A percentile compares a stretch with the other conserved stretches of the same genome.
These are phyloP conservation scores for Thermothelomyces thermophilus DNA, from an alignment of 2,329 filamentous ascomycete genomes.

Conservation along the genomic window DNA sequence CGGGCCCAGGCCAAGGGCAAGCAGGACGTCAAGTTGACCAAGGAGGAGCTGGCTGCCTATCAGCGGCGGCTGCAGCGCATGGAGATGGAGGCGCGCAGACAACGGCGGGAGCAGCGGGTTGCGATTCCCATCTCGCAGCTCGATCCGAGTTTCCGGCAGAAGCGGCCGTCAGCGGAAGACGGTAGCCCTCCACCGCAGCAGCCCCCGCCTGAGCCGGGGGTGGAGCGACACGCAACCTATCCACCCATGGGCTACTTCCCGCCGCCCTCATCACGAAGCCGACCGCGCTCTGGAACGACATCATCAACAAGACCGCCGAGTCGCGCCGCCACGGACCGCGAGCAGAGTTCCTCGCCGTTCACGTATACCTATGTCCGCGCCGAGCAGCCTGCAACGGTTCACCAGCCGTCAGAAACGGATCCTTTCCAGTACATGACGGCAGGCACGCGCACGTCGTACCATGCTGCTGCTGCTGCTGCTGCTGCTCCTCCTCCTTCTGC, in stretches of 20 bases:
- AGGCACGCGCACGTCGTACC: constrained; percentile 34
- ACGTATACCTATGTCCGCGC: constrained; percentile 40
- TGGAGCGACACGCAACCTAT: constrained; percentile 29
- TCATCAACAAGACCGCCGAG: constrained; percentile 32
- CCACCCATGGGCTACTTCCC: constrained; percentile 49
- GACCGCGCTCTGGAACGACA: constrained; percentile 38
- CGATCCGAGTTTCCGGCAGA: constrained; percentile 35
- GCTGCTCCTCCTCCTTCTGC: too few species aligned
- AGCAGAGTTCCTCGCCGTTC: constrained; percentile 38
- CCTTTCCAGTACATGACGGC: constrained; percentile 49
- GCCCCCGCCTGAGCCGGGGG: constrained; percentile 33
- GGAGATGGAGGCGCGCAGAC: constrained; percentile 35
- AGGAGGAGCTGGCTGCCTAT: constrained; percentile 73
- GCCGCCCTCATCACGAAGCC: constrained; percentile 32
- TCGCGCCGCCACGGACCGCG: constrained; percentile 24
- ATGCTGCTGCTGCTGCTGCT: constrained; percentile 30
- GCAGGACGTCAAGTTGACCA: constrained; percentile 70
- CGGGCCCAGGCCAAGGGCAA: constrained; percentile 70
- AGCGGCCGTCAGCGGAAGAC: constrained; percentile 27
- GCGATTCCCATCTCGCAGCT: constrained; percentile 49
- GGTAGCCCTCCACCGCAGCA: constrained; percentile 35
- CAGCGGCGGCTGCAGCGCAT: constrained; percentile 60
- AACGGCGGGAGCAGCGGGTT: constrained; percentile 41
- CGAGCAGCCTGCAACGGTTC: constrained; percentile 27
- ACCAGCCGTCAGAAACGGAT: constrained; percentile 43